Evolutionary conservation across 1,284 basidiomycete genomes (phyloP).

Genomic region (Anthracocystis panici-leucophaei): DNA sequence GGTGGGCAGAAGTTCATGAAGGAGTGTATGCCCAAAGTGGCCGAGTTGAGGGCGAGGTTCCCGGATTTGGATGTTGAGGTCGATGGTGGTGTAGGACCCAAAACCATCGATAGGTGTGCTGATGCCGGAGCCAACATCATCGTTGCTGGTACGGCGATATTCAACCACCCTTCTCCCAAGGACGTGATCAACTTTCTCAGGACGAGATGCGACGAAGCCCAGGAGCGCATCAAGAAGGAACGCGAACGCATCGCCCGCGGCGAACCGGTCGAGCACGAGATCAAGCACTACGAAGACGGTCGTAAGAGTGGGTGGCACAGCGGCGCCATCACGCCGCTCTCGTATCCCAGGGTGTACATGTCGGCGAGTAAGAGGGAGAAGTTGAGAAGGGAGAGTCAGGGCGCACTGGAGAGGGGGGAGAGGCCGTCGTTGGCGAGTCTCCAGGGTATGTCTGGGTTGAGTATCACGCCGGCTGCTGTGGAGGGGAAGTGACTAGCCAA

Average conservation of each 20-base stretch:
- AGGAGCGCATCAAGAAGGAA: slow-evolving; percentile 64
- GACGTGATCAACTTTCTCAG: slow-evolving; percentile 65
- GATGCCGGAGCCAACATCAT: slow-evolving; percentile 90
- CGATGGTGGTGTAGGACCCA: slow-evolving; percentile 94
- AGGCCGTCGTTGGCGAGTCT: slow-evolving; percentile 36
- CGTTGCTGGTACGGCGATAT: slow-evolving; percentile 96
- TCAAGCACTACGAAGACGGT: slow-evolving; percentile 56
- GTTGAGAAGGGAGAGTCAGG: slow-evolving; percentile 46
- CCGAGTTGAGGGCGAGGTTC: slow-evolving; percentile 90
- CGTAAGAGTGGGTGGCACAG: slow-evolving; percentile 33
- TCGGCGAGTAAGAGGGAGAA: slow-evolving; percentile 43
- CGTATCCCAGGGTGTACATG: slow-evolving; percentile 57
- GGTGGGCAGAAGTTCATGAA: slow-evolving; percentile 98
- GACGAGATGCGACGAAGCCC: slow-evolving; percentile 62
- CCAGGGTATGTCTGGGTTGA: slow-evolving; percentile 39
- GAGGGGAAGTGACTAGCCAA: slow-evolving; percentile 44
- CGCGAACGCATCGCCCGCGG: slow-evolving; percentile 59
- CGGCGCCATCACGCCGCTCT: slow-evolving; percentile 50
- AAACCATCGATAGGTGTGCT: slow-evolving; percentile 89
- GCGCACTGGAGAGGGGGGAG: slow-evolving; percentile 45
- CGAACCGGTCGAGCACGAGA: slow-evolving; percentile 49
- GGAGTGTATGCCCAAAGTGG: slow-evolving; percentile 87
- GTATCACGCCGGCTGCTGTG: slow-evolving; percentile 43
- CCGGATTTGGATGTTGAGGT: slow-evolving; percentile 91
- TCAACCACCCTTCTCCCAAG: slow-evolving; percentile 82